Base-by-base conservation (phyloP, 768 basidiomycete genomes). In the Hydnum rufescens region DNA sequence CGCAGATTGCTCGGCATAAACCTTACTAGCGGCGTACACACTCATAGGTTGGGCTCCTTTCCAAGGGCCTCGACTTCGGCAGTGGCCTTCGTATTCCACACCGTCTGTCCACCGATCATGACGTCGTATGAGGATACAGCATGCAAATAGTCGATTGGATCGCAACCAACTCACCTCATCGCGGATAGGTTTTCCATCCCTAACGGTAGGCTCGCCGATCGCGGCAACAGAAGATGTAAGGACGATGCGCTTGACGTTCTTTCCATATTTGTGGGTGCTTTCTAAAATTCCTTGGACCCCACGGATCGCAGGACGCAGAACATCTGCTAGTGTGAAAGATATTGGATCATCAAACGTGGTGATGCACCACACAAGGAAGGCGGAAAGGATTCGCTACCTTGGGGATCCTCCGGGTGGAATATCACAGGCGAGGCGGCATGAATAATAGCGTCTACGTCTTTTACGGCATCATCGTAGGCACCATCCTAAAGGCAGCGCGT, bases 401-500 rank as follows among this genome's bases (percentile, higher is more conserved):
- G 42, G 3, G 61, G 60, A 30, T 61, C 56, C 3, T 58, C 31
- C 0, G 57, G 57, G 5, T 51, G 55, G 52, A 59, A 56, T 42
- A 58, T 59, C 51, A 64, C 62, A 3, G 64, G 63, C 18, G 60
- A 62, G 23, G 61, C 62, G 6, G 59, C 59, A 52, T 64, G 63
- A 26, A 54, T 56, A 32, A 71, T 62, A 4, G 61, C 68, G 25
- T 67, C 63, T 23, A 67, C 64, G 2, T 65, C 66, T 54, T 65
- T 64, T 54, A 68, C 65, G 2, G 65, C 68, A 36, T 67, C 63
- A 55, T 70, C 66, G 57, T 69, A 71, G 0, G 64, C 65, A n/a
- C 61, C 61, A 8, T 50, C 52, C 55, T 56, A 4, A 29, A 5
- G 30, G 39, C 4, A 8, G 4, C 51, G 34, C 13, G 1, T 1